Evolutionary conservation across 139 green algal species (phyloP).

Genomic region (Coccomyxa sp.): DNA sequence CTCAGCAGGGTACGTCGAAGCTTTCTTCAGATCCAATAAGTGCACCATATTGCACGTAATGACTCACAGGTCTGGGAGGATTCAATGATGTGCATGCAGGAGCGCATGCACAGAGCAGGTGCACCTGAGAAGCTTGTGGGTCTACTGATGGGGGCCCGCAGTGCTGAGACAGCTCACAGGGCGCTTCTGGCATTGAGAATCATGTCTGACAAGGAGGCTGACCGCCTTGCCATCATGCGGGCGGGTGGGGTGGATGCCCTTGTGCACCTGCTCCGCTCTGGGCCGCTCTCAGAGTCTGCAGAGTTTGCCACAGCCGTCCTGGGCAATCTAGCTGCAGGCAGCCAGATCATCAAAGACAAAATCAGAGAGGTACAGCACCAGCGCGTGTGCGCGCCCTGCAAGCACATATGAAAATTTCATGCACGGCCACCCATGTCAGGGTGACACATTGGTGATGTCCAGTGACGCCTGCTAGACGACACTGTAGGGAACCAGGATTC

Average conservation of each 20-base stretch:
- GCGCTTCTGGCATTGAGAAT: conserved; percentile 33
- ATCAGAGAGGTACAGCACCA: conserved; percentile 14
- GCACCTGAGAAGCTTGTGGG: conserved; percentile 25
- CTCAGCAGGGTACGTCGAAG: conserved; percentile 16
- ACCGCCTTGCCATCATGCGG: conserved; percentile 24
- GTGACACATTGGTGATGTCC: too few species aligned
- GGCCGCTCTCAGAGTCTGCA: conserved; percentile 21
- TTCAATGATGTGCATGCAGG: too few species aligned
- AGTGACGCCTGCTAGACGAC: too few species aligned
- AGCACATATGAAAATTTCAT: too few species aligned
- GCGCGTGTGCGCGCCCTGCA: too few species aligned
- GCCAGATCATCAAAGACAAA: conserved; percentile 30
- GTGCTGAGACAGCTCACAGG: conserved; percentile 24
- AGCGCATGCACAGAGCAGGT: conserved; percentile 14
- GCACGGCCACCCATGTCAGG: too few species aligned
- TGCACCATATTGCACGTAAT: too few species aligned
- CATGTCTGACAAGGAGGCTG: conserved; percentile 31
- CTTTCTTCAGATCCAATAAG: too few species aligned
- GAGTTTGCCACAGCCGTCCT: conserved; percentile 34
- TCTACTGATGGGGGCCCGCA: conserved; percentile 12
- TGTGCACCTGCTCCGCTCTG: conserved; percentile 16
- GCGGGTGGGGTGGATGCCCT: conserved; percentile 20
- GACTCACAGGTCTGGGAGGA: too few species aligned
- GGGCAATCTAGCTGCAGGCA: conserved; percentile 34
- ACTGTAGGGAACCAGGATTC: too few species aligned